Evolutionary conservation across 495 filamentous ascomycete genomes (phyloP).

Genomic region (Penicillium bovifimosum): DNA sequence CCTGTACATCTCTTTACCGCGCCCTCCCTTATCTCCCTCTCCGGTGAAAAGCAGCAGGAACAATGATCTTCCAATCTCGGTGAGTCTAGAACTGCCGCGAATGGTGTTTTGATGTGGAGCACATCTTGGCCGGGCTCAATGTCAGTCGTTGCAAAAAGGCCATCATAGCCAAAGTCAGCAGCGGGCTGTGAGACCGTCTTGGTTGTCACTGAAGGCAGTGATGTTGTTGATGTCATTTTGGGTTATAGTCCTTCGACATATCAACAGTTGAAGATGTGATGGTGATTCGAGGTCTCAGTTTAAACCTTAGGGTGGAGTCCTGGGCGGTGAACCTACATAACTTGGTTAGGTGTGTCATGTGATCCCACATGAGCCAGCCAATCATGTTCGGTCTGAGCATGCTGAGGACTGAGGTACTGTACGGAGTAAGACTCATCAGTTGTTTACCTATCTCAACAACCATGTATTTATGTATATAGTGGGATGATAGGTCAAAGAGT

Average conservation of each 20-base stretch:
- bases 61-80: conserved; percentile 38
- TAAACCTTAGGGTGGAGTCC: neutral
- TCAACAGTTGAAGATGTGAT: conserved; percentile 1
- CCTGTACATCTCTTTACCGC: conserved; percentile 53
- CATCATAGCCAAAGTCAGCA: conserved; percentile 35
- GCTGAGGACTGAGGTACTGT: too few species aligned
- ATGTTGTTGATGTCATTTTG: conserved; percentile 19
- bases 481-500: too few species aligned
- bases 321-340: conserved; percentile 1
- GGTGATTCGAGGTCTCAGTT: neutral
- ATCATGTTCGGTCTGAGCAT: too few species aligned
- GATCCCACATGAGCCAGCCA: too few species aligned
- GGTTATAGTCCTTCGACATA: neutral
- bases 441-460: too few species aligned
- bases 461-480: too few species aligned
- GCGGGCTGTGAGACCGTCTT: conserved; percentile 26
- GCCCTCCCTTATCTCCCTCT: conserved; percentile 17
- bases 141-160: conserved; percentile 36
- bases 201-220: conserved; percentile 20
- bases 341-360: too few species aligned
- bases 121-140: conserved; percentile 36
- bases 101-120: conserved; percentile 33
- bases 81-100: conserved; percentile 43
- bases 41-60: conserved; percentile 40
- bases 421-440: too few species aligned